These are phyloP conservation scores for Magnolia officinalis DNA, from an alignment of 164 flowering plant species.

Conservation along the genomic window DNA sequence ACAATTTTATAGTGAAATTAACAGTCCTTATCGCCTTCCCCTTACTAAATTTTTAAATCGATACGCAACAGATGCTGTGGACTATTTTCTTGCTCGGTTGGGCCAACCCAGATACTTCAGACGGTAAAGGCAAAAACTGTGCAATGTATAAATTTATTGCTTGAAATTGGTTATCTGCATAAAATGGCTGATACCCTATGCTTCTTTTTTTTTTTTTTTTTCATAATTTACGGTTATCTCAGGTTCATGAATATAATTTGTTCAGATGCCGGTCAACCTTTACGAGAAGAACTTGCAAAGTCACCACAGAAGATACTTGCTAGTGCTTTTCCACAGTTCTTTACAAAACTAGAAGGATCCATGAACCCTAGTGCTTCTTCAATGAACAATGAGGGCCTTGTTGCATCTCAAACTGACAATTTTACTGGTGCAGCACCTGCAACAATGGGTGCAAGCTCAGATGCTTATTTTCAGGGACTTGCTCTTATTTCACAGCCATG, in stretches of 20 bases:
- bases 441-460: constrained; percentile 37
- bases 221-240: constrained; percentile 13
- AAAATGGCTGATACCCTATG: no score
- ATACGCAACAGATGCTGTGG: constrained; percentile 81
- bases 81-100: constrained; percentile 89
- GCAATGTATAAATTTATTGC: no score
- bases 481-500: constrained; percentile 67
- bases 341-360: constrained; percentile 48
- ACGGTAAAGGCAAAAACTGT: constrained; percentile 41
- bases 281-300: constrained; percentile 96
- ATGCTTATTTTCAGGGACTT: constrained; percentile 95
- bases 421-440: constrained; percentile 24
- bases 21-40: constrained; percentile 97
- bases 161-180: no score
- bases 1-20: constrained; percentile 92
- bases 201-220: neutral
- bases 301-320: constrained; percentile 89
- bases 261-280: constrained; percentile 98
- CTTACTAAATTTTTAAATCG: constrained; percentile 90
- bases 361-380: constrained; percentile 23
- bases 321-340: constrained; percentile 77
- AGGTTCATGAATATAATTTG: constrained; percentile 95
- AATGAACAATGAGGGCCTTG: constrained; percentile 48
- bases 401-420: constrained; percentile 37
- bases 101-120: constrained; percentile 84